Percentiles rank a stretch among this genome's conserved stretches.
These are phyloP conservation scores for Citrus reticulata DNA, from an alignment of 345 rosid species.

Conservation along the genomic window DNA sequence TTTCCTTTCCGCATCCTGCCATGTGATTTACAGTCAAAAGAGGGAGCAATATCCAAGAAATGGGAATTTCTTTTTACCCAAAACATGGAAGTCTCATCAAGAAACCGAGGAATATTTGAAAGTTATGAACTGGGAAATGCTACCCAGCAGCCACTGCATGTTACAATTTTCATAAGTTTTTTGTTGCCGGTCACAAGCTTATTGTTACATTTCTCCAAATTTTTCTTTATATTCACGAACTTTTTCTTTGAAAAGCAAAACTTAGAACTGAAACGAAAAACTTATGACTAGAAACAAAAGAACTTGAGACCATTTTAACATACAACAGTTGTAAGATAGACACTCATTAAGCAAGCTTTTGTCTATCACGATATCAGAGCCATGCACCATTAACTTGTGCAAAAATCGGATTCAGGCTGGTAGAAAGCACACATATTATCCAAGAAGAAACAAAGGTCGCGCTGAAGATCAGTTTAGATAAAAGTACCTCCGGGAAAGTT, in stretches of 20 bases:
- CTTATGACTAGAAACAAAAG: no score
- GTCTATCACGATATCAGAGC: not conserved
- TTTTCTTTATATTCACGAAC: no score
- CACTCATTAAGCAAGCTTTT: not conserved
- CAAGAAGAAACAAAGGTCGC: not conserved
- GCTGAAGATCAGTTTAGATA: not conserved
- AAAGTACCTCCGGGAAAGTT: slow-evolving; percentile 78
- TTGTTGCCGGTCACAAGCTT: no score
- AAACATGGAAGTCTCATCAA: not conserved
- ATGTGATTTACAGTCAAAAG: slow-evolving; percentile 12
- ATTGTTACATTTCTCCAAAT: no score
- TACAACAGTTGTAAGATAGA: no score
- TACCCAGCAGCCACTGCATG: no score
- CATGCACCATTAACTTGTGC: not conserved
- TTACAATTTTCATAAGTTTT: no score
- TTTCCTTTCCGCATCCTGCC: slow-evolving; percentile 83
- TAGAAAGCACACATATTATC: not conserved
- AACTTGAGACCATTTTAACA: no score
- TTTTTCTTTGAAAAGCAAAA: no score
- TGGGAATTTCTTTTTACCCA: not conserved
- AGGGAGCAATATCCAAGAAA: not conserved
- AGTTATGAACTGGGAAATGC: not conserved
- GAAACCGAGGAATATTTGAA: not conserved
- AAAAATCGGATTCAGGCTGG: not conserved
- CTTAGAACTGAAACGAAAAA: no score